Evolutionary conservation across 2,329 filamentous ascomycete genomes (phyloP), one percentile per base, ranked within the genome.

Genomic region (Fusarium robinianum): DNA sequence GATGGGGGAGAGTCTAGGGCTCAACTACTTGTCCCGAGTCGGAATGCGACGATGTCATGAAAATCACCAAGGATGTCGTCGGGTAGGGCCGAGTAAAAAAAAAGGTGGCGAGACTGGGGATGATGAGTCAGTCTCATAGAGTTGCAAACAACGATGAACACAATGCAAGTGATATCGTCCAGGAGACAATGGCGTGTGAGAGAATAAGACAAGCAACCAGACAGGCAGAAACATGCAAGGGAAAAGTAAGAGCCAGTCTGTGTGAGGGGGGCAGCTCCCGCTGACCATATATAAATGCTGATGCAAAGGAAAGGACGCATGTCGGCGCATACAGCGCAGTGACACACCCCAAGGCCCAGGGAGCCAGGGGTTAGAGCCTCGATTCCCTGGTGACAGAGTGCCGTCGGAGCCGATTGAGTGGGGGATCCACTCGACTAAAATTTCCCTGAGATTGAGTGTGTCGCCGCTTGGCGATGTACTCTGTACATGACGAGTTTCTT

Each of bases 391-490:
- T 52, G 49, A 55, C 50, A 48, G 45, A 51, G 51, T 60, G 58
- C 57, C 58, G 55, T 63, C 54, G 55, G 60, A 60, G 51, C 48
- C 58, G 58, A 61, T 61, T 49, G 48, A 58, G 58, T 60, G 47
- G 56, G 55, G 46, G 57, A 49, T 56, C 61, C 61, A 58, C 61
- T 57, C 49, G 50, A 60, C 60, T 61, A 56, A 53, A 60, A 55
- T 61, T 63, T 56, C 54, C 57, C 46, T 57, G 41, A 54, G 57
- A 59, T 61, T 59, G 57, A 59, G 51, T 59, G 47, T 49, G 42
- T 60, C 60, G 61, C 63, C 62, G 58, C 63, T 65, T 64, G 63
- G 62, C 62, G 52, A 64, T 59, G 45, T 60, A n/a, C n/a, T n/a
- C n/a, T n/a, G n/a, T n/a, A 53, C 54, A 64, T 59, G 48, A 58